Evolutionary conservation across 2,329 filamentous ascomycete species (phyloP).

Genomic region (Curvularia lunata): DNA sequence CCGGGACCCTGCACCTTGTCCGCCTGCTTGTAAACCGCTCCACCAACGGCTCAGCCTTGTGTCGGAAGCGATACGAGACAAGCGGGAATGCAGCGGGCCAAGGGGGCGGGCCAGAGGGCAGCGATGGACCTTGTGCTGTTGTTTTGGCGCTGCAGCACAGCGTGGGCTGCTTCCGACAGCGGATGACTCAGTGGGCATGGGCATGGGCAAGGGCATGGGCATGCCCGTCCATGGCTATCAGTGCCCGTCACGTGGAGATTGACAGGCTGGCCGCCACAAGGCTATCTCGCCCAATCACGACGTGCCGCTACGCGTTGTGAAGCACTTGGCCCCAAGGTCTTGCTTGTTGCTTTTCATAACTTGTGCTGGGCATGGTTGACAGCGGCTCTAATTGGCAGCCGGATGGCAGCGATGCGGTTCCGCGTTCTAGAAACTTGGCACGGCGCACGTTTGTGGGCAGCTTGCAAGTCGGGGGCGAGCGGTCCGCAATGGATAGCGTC

Average conservation of each 20-base stretch:
- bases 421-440: constrained; percentile 26
- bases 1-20: constrained; percentile 7
- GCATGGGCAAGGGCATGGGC: no score
- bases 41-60: constrained; percentile 20
- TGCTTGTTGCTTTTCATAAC: background rate
- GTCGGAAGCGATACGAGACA: constrained; percentile 8
- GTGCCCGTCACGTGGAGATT: background rate
- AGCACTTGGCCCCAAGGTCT: background rate
- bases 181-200: background rate
- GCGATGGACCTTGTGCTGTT: background rate
- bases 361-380: background rate
- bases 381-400: background rate
- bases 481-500: constrained; percentile 21
- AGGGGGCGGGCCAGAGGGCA: background rate
- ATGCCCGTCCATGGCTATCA: background rate
- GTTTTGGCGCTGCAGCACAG: background rate
- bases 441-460: background rate
- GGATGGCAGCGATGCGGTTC: constrained; percentile 13
- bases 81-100: background rate
- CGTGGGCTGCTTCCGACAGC: background rate
- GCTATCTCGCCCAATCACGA: background rate
- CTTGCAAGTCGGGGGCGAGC: constrained; percentile 16
- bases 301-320: background rate
- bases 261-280: background rate
- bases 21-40: constrained; percentile 10